A percentile compares a stretch with the other conserved stretches of the same genome.
These are phyloP conservation scores for Penicillium olsonii DNA, from an alignment of 2,329 filamentous ascomycete species.

Conservation along the genomic window DNA sequence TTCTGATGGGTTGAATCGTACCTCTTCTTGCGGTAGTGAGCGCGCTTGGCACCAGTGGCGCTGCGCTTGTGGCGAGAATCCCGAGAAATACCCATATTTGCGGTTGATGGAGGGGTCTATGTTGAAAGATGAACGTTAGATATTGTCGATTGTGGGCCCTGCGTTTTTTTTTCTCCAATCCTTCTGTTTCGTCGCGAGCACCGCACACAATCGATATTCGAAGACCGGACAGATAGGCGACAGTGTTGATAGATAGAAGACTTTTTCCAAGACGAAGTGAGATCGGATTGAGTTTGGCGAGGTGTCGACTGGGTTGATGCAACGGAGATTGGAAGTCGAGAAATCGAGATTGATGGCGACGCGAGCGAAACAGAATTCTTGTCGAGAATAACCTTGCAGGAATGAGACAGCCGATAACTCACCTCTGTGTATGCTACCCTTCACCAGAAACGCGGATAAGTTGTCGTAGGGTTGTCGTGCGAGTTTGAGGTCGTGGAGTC, in stretches of 20 bases:
- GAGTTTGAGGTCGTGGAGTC: slow-evolving; percentile 43
- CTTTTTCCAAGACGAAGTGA: not conserved
- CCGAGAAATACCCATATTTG: slow-evolving; percentile 99
- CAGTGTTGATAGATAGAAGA: slow-evolving; percentile 1
- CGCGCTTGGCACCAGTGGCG: slow-evolving; percentile 96
- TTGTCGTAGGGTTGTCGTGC: slow-evolving; percentile 43
- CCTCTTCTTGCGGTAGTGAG: slow-evolving; percentile 75
- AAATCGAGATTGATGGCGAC: slow-evolving; percentile 21
- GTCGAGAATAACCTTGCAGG: slow-evolving; percentile 23
- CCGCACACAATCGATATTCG: slow-evolving; percentile 7
- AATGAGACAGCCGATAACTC: slow-evolving; percentile 31
- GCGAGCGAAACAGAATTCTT: slow-evolving; percentile 27
- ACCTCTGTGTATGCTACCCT: slow-evolving; percentile 49
- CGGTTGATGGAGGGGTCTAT: slow-evolving; percentile 61
- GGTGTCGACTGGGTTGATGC: not conserved
- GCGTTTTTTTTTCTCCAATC: slow-evolving; percentile 8
- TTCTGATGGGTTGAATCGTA: slow-evolving; percentile 47
- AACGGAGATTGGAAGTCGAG: slow-evolving; percentile 6
- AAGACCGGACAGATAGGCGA: slow-evolving; percentile 9
- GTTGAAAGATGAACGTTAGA: slow-evolving; percentile 13
- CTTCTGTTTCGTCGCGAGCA: slow-evolving; percentile 24
- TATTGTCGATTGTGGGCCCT: slow-evolving; percentile 13
- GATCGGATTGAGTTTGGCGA: slow-evolving; percentile 8
- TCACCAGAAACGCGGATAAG: slow-evolving; percentile 47
- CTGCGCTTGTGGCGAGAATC: slow-evolving; percentile 99